phyloP scores from a whole-genome alignment of 495 filamentous ascomycete species.

The Lichina pygmaea region DNA sequence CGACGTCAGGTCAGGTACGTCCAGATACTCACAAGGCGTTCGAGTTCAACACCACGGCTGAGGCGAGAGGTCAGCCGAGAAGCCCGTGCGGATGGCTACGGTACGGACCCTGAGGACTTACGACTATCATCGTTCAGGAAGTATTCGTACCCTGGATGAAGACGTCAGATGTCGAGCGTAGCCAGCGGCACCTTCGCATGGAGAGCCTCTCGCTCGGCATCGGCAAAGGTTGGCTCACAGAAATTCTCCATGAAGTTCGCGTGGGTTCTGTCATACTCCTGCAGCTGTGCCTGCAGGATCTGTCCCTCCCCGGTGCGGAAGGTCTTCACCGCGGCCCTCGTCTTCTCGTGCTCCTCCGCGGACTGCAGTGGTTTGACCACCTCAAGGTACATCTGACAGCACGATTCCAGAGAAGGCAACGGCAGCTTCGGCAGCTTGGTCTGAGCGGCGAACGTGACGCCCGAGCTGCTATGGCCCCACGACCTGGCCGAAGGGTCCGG shows the following conservation, averaged over 20 bases:
- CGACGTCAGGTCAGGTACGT: not conserved
- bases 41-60: conserved; percentile 77
- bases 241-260: conserved; percentile 98
- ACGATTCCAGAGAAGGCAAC: conserved; percentile 71
- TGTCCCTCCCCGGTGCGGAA: conserved; percentile 69
- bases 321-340: conserved; percentile 50
- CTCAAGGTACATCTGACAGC: conserved; percentile 53
- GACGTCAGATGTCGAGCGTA: not conserved
- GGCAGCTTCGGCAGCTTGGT: conserved; percentile 77
- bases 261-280: conserved; percentile 71
- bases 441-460: conserved; percentile 72
- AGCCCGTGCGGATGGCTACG: not conserved
- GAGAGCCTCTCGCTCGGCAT: not conserved
- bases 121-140: conserved; percentile 93
- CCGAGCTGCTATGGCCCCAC: conserved; percentile 17
- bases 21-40: conserved; percentile 42
- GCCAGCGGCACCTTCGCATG: not conserved
- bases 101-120: conserved; percentile 9
- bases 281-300: conserved; percentile 63
- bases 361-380: conserved; percentile 60
- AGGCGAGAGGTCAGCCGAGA: not conserved
- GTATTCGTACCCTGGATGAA: conserved; percentile 71
- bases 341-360: conserved; percentile 58
- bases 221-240: conserved; percentile 33
- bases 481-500: conserved; percentile 1